Evolutionary conservation across 176 grass and related monocot genomes (phyloP).

Genomic region (Carex pumila): DNA sequence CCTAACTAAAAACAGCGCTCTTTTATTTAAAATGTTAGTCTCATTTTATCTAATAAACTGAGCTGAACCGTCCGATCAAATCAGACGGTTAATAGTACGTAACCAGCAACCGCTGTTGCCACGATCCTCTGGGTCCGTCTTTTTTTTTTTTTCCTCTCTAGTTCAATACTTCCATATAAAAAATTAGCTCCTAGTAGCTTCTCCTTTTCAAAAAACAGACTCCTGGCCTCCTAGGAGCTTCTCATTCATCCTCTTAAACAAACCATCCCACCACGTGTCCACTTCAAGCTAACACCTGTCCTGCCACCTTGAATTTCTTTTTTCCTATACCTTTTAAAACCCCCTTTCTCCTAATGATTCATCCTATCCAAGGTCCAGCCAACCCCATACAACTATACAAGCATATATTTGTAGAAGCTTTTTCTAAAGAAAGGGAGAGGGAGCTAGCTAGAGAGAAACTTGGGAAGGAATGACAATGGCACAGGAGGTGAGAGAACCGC

Average conservation of each 20-base stretch:
- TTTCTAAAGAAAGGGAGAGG: not conserved
- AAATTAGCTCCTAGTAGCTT: not conserved
- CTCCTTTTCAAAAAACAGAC: not conserved
- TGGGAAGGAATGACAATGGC: conserved; percentile 38
- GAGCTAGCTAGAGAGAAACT: not conserved
- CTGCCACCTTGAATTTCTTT: not conserved
- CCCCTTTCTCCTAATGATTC: not conserved
- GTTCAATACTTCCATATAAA: not conserved
- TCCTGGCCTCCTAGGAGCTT: not conserved
- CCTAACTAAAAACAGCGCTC: no score
- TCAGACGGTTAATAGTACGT: not conserved
- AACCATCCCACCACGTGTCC: not conserved
- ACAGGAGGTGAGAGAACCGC: conserved; percentile 15
- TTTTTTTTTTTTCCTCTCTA: not conserved
- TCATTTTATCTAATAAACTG: not conserved
- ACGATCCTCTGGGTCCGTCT: not conserved
- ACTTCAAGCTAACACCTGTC: not conserved
- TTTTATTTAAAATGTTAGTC: no score
- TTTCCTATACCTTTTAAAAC: not conserved
- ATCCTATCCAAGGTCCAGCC: not conserved
- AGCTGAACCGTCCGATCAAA: not conserved
- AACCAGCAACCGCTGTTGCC: not conserved
- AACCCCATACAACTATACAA: no score
- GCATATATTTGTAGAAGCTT: not conserved
- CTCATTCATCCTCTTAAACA: not conserved